Percentiles rank a stretch among this genome's conserved stretches.
These are phyloP conservation scores for Teratosphaeriaceae sp. DNA, from an alignment of 2,329 filamentous ascomycete genomes.

Conservation along the genomic window DNA sequence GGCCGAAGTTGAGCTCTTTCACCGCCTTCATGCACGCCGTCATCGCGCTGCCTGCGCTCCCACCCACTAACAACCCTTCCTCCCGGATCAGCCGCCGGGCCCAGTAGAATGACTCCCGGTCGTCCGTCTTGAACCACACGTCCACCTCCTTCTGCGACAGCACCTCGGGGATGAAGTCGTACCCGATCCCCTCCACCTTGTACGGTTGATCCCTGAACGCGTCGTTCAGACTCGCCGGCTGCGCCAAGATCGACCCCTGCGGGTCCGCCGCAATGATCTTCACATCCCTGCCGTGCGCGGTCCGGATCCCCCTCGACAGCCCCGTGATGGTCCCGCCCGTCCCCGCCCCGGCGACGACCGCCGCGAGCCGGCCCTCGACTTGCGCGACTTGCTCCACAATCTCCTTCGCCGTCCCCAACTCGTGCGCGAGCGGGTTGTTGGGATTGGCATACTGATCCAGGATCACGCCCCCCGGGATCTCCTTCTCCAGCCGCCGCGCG, in stretches of 20 bases:
- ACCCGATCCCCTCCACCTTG: conserved; percentile 98
- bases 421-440: conserved; percentile 90
- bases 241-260: conserved; percentile 80
- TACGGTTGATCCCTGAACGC: conserved; percentile 77
- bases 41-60: conserved; percentile 88
- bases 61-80: conserved; percentile 88
- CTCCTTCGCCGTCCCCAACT: conserved; percentile 90
- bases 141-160: conserved; percentile 74
- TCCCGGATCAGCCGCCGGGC: conserved; percentile 88
- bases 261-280: conserved; percentile 92
- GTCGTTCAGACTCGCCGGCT: conserved; percentile 73
- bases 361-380: conserved; percentile 62
- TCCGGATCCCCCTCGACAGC: conserved; percentile 74
- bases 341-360: conserved; percentile 83
- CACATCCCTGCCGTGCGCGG: conserved; percentile 70
- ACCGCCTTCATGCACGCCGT: conserved; percentile 71
- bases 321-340: conserved; percentile 95
- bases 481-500: conserved; percentile 80
- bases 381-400: conserved; percentile 80
- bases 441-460: conserved; percentile 90
- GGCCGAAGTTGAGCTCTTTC: conserved; percentile 67
- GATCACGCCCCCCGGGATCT: conserved; percentile 95
- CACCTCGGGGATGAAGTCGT: conserved; percentile 96
- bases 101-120: conserved; percentile 82
- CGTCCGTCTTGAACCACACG: conserved; percentile 98